These are phyloP conservation scores for Malus orientalis DNA, from an alignment of 306 rosid species.

Conservation along the genomic window DNA sequence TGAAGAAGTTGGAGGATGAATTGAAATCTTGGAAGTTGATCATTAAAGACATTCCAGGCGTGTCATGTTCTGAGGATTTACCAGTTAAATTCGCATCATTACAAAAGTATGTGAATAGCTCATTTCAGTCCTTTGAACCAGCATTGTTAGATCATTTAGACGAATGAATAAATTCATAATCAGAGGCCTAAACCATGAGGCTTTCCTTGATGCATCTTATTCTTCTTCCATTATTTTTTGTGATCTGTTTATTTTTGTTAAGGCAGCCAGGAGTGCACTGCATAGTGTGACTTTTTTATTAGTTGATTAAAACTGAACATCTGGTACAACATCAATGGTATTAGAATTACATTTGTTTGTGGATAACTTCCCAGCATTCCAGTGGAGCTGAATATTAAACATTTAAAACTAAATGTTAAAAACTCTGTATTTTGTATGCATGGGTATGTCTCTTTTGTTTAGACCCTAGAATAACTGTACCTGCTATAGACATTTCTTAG, in stretches of 20 bases:
- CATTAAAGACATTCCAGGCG: conserved; percentile 64
- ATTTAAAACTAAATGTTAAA: not conserved
- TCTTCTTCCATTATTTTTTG: not conserved
- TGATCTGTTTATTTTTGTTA: not conserved
- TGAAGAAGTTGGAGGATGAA: conserved; percentile 72
- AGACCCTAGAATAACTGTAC: not conserved
- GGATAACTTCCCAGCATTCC: not conserved
- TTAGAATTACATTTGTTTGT: not conserved
- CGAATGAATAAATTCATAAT: not conserved
- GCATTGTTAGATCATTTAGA: not conserved
- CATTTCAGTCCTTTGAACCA: conserved; percentile 3
- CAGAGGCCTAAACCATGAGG: not conserved
- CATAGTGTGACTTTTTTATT: not conserved
- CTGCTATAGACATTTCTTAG: not conserved
- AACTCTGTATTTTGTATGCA: not conserved
- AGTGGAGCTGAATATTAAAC: not conserved
- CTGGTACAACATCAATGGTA: not conserved
- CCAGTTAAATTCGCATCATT: conserved; percentile 69
- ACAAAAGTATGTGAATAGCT: conserved; percentile 60
- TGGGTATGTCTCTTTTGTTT: not conserved
- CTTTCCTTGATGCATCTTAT: not conserved
- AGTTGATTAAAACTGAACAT: not conserved
- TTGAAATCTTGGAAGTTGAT: conserved; percentile 60
- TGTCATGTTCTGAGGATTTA: conserved; percentile 68
- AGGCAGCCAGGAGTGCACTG: not conserved